phyloP scores from a whole-genome alignment of 2,329 filamentous ascomycete species.

The Diaporthe longicolla region DNA sequence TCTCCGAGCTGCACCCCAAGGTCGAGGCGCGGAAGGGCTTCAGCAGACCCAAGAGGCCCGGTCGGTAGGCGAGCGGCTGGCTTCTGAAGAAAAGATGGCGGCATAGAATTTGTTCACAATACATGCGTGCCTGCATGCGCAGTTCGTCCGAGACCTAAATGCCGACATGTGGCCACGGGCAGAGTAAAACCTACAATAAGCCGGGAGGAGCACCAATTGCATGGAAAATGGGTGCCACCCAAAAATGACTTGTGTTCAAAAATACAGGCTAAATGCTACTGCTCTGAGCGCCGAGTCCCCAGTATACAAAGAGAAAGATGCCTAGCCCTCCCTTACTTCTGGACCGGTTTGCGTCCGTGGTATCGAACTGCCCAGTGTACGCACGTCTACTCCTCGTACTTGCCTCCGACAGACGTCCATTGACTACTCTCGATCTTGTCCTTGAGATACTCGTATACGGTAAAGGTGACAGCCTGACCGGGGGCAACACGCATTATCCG shows the following conservation, averaged over 20 bases:
- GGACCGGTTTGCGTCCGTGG: neutral
- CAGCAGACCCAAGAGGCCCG: constrained; percentile 84
- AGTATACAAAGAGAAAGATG: neutral
- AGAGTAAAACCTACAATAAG: neutral
- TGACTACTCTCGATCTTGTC: constrained; percentile 79
- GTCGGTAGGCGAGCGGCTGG: constrained; percentile 60
- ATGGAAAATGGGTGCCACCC: neutral
- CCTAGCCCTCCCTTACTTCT: neutral
- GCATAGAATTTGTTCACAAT: neutral
- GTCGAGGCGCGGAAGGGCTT: constrained; percentile 77
- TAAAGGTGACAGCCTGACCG: constrained; percentile 85
- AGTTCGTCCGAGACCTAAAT: neutral
- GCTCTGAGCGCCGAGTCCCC: constrained; percentile 22
- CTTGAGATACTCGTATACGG: constrained; percentile 84
- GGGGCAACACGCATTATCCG: constrained; percentile 97
- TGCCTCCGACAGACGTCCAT: constrained; percentile 70
- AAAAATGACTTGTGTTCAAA: neutral
- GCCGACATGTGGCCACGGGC: neutral
- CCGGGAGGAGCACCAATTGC: neutral
- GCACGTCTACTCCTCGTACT: constrained; percentile 74
- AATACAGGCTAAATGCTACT: constrained; percentile 33
- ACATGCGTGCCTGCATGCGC: neutral
- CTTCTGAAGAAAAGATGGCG: neutral
- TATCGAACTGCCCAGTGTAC: neutral
- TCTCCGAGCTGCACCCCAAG: constrained; percentile 78